phyloP scores from a whole-genome alignment of 345 rosid species.

The Citrus medica region DNA sequence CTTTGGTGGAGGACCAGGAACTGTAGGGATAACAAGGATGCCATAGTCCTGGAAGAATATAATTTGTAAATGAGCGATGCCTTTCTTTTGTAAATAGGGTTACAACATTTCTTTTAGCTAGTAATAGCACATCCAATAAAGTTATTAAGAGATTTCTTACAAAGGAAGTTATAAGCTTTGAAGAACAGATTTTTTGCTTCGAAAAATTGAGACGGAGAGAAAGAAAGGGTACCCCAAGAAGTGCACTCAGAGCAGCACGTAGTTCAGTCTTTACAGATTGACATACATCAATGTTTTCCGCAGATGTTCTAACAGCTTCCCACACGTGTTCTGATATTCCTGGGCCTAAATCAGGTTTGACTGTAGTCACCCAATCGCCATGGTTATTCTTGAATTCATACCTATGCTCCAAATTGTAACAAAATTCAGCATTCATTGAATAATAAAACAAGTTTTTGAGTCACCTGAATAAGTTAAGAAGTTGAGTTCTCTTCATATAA shows the following conservation, averaged over 20 bases:
- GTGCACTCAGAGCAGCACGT: slow-evolving; percentile 48
- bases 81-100: neutral
- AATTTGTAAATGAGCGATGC: neutral
- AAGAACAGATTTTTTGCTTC: neutral
- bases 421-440: neutral
- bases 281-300: slow-evolving; percentile 43
- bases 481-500: neutral
- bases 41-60: slow-evolving; percentile 47
- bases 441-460: neutral
- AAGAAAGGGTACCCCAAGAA: slow-evolving; percentile 58
- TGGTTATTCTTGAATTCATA: slow-evolving; percentile 84
- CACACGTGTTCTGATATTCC: slow-evolving; percentile 55
- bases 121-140: neutral
- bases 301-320: slow-evolving; percentile 55
- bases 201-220: slow-evolving; percentile 4
- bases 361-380: slow-evolving; percentile 61
- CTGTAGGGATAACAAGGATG: slow-evolving; percentile 74
- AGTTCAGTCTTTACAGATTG: slow-evolving; percentile 51
- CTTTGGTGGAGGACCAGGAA: slow-evolving; percentile 81
- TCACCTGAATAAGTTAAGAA: neutral
- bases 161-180: neutral
- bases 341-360: slow-evolving; percentile 75
- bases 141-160: neutral
- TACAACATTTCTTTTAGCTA: too few species aligned
- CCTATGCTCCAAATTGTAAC: slow-evolving; percentile 32